Base-by-base conservation (phyloP, 805 yeast species). In the Saccharomycopsis sp. region DNA sequence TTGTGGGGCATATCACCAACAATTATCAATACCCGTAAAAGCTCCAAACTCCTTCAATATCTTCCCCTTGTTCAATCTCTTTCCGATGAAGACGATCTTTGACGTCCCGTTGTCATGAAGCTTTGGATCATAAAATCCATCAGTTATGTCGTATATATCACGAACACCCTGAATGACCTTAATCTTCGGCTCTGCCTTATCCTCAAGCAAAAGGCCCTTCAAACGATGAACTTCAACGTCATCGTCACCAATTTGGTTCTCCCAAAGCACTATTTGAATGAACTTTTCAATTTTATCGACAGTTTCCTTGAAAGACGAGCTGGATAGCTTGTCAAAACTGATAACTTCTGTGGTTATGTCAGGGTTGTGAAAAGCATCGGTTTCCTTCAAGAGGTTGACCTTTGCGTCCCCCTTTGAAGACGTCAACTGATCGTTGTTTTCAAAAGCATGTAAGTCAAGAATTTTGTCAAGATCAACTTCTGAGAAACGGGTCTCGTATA, bases 121-220 rank as follows among this genome's bases (percentile, higher is more conserved):
- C 14, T 41, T 53, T 1, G 73, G 74, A 4, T 73, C 74, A 40
- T 62, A 60, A 16, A 50, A 56, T 1, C 75, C 74, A 14, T 80
- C 83, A 2, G 85, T 76, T 2, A 89, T 75, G 62, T 94, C 99
- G 70, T 90, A 94, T 0, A 96, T 90, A 57, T 91, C 94, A 60
- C 98, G 77, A 0, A 94, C 99, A 12, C 96, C 98, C 69, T 94
- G 99, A 9, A 94, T 72, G 5, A 91, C 87, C 62, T 80, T 77
- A 9, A 60, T 56, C 2, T 34, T 24, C 0, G 63, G 64, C 3
- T 68, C 64, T 2, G 70, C 66, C 8, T 54, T 59, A 1, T 53
- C 40, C 41, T 64, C 61, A 1, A 84, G 78, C 5, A 91, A 62
- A 8, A 89, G 69, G 1, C 97, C 98, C 68, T 94, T 94, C 1